phyloP scores from a whole-genome alignment of 1,284 basidiomycete species.

The Pseudozyma pruni region DNA sequence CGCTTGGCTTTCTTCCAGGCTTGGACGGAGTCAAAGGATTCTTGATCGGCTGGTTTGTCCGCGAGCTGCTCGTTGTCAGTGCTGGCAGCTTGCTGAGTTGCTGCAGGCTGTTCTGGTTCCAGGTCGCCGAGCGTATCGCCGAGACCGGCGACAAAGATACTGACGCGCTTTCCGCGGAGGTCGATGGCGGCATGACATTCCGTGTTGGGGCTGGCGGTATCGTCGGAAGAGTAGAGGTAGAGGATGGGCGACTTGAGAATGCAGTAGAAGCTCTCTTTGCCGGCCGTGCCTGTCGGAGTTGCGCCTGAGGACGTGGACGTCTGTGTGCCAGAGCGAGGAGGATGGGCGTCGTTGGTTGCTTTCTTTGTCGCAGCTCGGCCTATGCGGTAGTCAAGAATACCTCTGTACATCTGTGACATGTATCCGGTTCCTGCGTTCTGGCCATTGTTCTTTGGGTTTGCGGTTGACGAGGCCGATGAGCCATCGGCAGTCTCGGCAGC shows the following conservation, averaged over 20 bases:
- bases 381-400: conserved; percentile 58
- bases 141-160: conserved; percentile 54
- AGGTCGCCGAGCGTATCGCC: conserved; percentile 62
- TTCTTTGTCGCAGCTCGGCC: conserved; percentile 20
- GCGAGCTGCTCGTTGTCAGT: conserved; percentile 19
- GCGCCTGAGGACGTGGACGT: conserved; percentile 7
- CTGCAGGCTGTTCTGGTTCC: conserved; percentile 16
- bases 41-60: conserved; percentile 14
- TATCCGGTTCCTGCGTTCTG: conserved; percentile 38
- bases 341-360: conserved; percentile 7
- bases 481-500: conserved; percentile 7
- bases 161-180: conserved; percentile 61
- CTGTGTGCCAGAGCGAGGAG: conserved; percentile 10
- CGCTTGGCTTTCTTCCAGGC: conserved; percentile 44
- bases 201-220: conserved; percentile 49
- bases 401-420: conserved; percentile 61
- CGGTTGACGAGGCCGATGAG: not conserved
- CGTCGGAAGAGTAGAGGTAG: conserved; percentile 64
- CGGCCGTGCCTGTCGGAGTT: conserved; percentile 31
- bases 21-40: conserved; percentile 13
- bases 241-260: conserved; percentile 64
- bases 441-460: not conserved
- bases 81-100: conserved; percentile 5
- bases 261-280: conserved; percentile 55
- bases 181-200: conserved; percentile 65